phyloP scores from a whole-genome alignment of 163 green algal genomes.

The Chlamydomonas reinhardtii region DNA sequence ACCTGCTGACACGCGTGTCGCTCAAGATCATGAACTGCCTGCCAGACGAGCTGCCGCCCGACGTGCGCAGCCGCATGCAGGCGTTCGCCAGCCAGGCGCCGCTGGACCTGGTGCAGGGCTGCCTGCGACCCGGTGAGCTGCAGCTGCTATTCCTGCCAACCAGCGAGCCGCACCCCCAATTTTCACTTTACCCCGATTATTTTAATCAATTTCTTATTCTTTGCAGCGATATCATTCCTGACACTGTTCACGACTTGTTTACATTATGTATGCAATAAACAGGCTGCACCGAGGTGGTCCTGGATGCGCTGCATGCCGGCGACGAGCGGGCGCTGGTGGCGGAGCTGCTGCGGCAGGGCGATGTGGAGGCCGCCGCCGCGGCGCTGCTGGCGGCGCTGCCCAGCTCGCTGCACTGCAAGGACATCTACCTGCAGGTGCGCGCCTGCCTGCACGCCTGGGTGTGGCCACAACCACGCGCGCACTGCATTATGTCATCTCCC shows the following conservation, averaged over 20 bases:
- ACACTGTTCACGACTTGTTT: too few relatives aligned
- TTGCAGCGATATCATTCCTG: too few relatives aligned
- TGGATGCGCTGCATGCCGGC: constrained; percentile 19
- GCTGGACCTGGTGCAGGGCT: constrained; percentile 42
- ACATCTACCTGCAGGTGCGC: constrained; percentile 38
- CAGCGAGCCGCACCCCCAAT: not conserved
- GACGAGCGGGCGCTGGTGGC: constrained; percentile 17
- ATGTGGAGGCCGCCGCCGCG: constrained; percentile 10
- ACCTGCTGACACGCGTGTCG: not conserved
- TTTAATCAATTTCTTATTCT: not conserved
- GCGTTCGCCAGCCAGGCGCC: constrained; percentile 11
- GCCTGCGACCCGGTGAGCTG: constrained; percentile 38
- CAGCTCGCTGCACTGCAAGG: not conserved
- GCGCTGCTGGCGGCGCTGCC: constrained; percentile 41
- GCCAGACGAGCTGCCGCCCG: not conserved
- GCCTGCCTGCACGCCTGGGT: too few relatives aligned
- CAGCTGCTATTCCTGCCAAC: too few relatives aligned
- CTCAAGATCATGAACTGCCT: constrained; percentile 6
- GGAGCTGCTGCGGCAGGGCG: constrained; percentile 10
- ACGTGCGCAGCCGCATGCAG: not conserved
- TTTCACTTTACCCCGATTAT: not conserved
- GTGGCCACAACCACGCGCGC: too few relatives aligned
- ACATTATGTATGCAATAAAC: not conserved
- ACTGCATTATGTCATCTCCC: too few relatives aligned
- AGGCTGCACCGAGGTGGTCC: constrained; percentile 43